Percentiles rank a stretch among this genome's conserved stretches.
Conservation (phyloP, 176 grass and related monocot species). For the Tuctoria greenei region DNA sequence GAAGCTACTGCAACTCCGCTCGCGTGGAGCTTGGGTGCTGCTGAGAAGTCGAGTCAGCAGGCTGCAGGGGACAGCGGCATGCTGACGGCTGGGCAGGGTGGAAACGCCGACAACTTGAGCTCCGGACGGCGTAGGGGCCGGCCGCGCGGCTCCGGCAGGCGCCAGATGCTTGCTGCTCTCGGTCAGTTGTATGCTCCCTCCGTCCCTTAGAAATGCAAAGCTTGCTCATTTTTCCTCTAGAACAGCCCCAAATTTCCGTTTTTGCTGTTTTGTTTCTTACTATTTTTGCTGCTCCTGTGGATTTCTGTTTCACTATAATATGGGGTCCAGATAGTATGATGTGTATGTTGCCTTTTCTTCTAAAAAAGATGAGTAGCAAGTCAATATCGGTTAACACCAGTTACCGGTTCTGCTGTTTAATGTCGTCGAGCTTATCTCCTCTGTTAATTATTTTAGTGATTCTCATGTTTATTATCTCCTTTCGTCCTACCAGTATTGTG, state of each 20-base stretch:
- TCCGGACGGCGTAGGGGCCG: conserved; percentile 67
- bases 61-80: conserved; percentile 22
- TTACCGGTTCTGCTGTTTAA: not conserved
- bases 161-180: conserved; percentile 80
- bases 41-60: conserved; percentile 7
- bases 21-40: conserved; percentile 24
- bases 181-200: conserved; percentile 42
- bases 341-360: not conserved
- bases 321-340: conserved; percentile 26
- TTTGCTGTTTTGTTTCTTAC: conserved; percentile 20
- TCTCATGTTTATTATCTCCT: not conserved
- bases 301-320: conserved; percentile 39
- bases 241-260: not conserved
- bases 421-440: not conserved
- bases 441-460: not conserved
- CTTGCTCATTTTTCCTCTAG: conserved; percentile 5
- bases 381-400: not conserved
- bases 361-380: not conserved
- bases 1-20: conserved; percentile 24
- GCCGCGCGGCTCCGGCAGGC: conserved; percentile 77
- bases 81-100: conserved; percentile 33
- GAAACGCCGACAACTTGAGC: conserved; percentile 34
- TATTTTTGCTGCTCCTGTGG: conserved; percentile 18
- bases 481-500: conserved; percentile 2
- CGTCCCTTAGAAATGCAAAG: conserved; percentile 9